A percentile compares a stretch with the other conserved stretches of the same genome.
These are phyloP conservation scores for Ganoderma lingzhi DNA, from an alignment of 1,284 basidiomycete species.

Conservation along the genomic window DNA sequence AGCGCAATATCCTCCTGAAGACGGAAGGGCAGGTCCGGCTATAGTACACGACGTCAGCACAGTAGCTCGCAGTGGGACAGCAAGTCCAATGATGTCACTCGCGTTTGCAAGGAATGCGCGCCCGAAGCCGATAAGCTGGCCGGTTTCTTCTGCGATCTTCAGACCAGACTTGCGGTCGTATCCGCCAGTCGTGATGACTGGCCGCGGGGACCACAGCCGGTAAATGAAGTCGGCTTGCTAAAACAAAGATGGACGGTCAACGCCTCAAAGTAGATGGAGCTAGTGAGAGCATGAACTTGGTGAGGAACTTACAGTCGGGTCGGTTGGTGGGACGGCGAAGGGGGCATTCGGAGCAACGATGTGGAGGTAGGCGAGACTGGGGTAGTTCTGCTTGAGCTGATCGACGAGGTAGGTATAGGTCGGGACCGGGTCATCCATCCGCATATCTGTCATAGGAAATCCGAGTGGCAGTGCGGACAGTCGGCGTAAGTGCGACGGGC, in stretches of 20 bases:
- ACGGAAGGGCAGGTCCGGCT: conserved; percentile 28
- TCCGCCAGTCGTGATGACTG: conserved; percentile 47
- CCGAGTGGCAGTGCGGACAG: no score
- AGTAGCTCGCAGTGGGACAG: conserved; percentile 43
- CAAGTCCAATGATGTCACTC: neutral
- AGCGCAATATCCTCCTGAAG: conserved; percentile 20
- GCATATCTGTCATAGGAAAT: conserved; percentile 10
- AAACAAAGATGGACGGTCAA: neutral
- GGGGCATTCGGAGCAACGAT: conserved; percentile 46
- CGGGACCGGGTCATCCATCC: conserved; percentile 55
- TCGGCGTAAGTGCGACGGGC: no score
- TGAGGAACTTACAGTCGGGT: neutral
- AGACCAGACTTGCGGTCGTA: conserved; percentile 37
- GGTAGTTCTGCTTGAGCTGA: conserved; percentile 46
- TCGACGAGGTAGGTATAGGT: conserved; percentile 49
- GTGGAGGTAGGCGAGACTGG: conserved; percentile 65
- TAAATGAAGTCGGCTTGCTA: conserved; percentile 41
- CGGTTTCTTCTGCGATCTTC: conserved; percentile 39
- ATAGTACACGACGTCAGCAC: conserved; percentile 53
- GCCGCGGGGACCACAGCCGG: conserved; percentile 37
- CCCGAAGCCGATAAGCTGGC: conserved; percentile 53
- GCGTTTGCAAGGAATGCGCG: conserved; percentile 55
- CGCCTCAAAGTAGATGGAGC: conserved; percentile 11
- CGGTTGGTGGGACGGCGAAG: neutral
- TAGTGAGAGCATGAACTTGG: neutral